Conservation (phyloP, 208 protist species). For the Leishmania aethiopica region DNA sequence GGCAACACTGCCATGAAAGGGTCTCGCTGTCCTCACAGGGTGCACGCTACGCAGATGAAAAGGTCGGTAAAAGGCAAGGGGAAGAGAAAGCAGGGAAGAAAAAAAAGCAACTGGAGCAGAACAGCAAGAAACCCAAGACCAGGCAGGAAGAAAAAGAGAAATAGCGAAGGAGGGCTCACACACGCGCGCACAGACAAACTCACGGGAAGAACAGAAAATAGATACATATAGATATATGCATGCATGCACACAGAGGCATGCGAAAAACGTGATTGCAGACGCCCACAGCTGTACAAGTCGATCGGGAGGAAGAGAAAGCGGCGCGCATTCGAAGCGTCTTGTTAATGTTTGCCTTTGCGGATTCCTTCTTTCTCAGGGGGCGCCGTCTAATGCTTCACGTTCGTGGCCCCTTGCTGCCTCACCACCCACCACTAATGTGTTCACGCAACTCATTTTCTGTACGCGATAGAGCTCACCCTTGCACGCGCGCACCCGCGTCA, state of each 20-base stretch:
- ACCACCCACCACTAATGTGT: not conserved
- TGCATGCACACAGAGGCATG: constrained; percentile 11
- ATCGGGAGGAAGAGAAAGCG: too few species aligned
- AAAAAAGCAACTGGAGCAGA: not conserved
- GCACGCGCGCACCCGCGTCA: not conserved
- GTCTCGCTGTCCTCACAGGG: not conserved
- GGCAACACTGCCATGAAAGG: not conserved
- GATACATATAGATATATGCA: not conserved
- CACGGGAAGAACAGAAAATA: not conserved
- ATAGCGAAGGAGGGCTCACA: not conserved
- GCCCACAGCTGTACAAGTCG: not conserved
- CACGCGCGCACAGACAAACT: constrained; percentile 6
- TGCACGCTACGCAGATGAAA: not conserved
- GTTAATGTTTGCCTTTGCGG: too few species aligned
- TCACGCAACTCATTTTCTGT: not conserved
- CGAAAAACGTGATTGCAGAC: not conserved
- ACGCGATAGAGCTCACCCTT: not conserved
- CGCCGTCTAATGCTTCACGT: too few species aligned
- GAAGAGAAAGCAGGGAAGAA: not conserved
- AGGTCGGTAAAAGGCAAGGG: not conserved
- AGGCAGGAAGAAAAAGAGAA: not conserved
- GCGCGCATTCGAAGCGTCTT: too few species aligned
- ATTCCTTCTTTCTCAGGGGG: too few species aligned
- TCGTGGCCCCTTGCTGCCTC: not conserved
- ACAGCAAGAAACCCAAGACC: not conserved